These are phyloP conservation scores for Pilatotrama ljubarskyi DNA, from an alignment of 768 basidiomycete genomes.

Conservation along the genomic window DNA sequence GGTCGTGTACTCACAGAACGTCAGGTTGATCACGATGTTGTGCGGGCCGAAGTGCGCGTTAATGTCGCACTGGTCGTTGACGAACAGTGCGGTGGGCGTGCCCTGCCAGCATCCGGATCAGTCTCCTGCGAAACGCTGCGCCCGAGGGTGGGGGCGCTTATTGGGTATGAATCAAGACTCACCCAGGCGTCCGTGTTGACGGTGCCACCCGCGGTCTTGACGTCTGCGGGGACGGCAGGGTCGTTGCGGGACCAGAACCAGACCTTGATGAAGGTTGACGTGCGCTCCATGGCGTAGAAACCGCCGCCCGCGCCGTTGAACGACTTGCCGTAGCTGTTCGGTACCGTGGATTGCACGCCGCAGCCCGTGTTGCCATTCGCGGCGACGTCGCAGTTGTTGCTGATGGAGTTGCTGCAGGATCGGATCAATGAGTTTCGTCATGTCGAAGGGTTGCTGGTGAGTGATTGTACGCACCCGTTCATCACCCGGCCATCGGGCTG, in stretches of 20 bases:
- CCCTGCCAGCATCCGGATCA: slow-evolving; percentile 41
- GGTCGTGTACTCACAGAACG: slow-evolving; percentile 52
- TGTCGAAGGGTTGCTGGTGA: neutral
- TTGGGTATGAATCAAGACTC: slow-evolving; percentile 11
- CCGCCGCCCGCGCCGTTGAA: slow-evolving; percentile 65
- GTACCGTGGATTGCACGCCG: slow-evolving; percentile 43
- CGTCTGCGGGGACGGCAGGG: slow-evolving; percentile 46
- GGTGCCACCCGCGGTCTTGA: slow-evolving; percentile 39
- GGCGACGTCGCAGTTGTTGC: slow-evolving; percentile 50
- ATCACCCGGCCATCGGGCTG: slow-evolving; percentile 44
- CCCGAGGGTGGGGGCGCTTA: neutral
- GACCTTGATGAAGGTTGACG: slow-evolving; percentile 55
- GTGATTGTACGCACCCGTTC: slow-evolving; percentile 41
- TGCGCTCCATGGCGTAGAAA: slow-evolving; percentile 66
- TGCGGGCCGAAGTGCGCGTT: slow-evolving; percentile 51
- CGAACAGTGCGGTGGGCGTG: slow-evolving; percentile 61
- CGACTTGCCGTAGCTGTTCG: slow-evolving; percentile 53
- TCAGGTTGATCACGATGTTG: slow-evolving; percentile 69
- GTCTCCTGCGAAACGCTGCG: neutral
- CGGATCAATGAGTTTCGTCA: slow-evolving; percentile 14
- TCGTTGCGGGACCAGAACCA: slow-evolving; percentile 69
- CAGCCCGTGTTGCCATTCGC: slow-evolving; percentile 57
- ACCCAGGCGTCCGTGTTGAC: slow-evolving; percentile 60
- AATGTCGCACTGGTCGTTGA: slow-evolving; percentile 58
- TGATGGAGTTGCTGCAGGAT: slow-evolving; percentile 28